A percentile compares a stretch with the other conserved stretches of the same genome.
phyloP scores from a whole-genome alignment of 2,329 filamentous ascomycete species.

The Fusarium pininemorale region DNA sequence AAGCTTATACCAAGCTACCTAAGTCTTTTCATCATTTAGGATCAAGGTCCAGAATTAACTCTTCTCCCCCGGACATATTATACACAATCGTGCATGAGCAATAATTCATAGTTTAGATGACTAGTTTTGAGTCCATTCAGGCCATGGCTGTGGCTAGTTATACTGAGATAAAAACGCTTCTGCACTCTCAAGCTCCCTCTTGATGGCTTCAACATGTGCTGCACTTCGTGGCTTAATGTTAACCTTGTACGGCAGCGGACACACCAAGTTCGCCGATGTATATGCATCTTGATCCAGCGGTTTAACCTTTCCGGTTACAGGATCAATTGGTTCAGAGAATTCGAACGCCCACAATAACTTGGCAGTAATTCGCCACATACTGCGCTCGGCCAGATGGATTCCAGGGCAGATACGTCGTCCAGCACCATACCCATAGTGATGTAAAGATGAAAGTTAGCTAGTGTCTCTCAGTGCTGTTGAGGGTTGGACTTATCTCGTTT shows the following conservation, averaged over 20 bases:
- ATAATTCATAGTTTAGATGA: accelerated
- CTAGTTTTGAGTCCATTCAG: accelerated
- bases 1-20: too few relatives aligned
- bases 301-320: neutral
- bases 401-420: neutral
- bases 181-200: neutral
- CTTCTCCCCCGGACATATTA: accelerated
- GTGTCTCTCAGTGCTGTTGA: accelerated
- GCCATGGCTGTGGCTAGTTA: neutral
- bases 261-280: neutral
- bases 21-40: too few relatives aligned
- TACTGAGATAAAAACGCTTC: neutral
- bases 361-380: neutral
- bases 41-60: too few relatives aligned
- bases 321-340: neutral
- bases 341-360: neutral
- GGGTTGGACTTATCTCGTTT: neutral
- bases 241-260: neutral
- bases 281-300: neutral
- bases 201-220: neutral
- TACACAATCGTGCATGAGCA: too few relatives aligned
- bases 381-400: neutral
- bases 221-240: neutral
- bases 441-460: accelerated
- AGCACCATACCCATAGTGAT: neutral